Percentiles rank a stretch among this genome's conserved stretches.
These are phyloP conservation scores for Aspergillus nidulans DNA, from an alignment of 495 filamentous ascomycete species.

Conservation along the genomic window DNA sequence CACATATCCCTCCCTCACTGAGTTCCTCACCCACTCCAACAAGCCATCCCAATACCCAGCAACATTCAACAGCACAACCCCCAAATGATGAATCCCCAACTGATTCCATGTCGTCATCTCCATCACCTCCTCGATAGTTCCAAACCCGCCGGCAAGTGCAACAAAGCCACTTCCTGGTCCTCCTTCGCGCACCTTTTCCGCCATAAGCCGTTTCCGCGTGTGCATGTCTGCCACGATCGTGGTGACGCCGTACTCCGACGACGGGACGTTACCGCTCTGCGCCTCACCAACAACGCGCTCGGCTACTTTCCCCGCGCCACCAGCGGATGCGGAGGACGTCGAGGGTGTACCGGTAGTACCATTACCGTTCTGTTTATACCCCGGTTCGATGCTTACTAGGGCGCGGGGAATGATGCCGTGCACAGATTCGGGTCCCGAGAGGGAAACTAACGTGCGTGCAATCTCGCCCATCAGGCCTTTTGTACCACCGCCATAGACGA, in stretches of 20 bases:
- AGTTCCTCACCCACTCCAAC: slow-evolving; percentile 72
- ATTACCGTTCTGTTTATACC: slow-evolving; percentile 37
- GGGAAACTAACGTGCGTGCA: slow-evolving; percentile 76
- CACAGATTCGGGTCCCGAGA: slow-evolving; percentile 76
- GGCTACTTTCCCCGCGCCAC: slow-evolving; percentile 32
- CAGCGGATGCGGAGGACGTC: not conserved
- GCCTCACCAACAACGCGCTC: slow-evolving; percentile 31
- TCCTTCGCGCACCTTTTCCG: slow-evolving; percentile 72
- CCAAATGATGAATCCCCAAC: slow-evolving; percentile 82
- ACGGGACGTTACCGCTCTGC: slow-evolving; percentile 13
- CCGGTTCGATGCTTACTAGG: slow-evolving; percentile 75
- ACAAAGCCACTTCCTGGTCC: slow-evolving; percentile 85
- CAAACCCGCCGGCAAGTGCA: slow-evolving; percentile 84
- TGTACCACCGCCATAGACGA: slow-evolving; percentile 95
- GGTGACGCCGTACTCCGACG: slow-evolving; percentile 67
- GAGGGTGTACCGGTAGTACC: slow-evolving; percentile 8
- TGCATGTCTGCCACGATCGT: slow-evolving; percentile 95
- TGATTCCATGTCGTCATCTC: slow-evolving; percentile 98
- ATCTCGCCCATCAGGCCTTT: slow-evolving; percentile 93
- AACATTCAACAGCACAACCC: slow-evolving; percentile 77
- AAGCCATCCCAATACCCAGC: slow-evolving; percentile 90
- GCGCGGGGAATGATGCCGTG: slow-evolving; percentile 90
- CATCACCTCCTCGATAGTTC: slow-evolving; percentile 93
- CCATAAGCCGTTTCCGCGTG: slow-evolving; percentile 90
- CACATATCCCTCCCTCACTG: slow-evolving; percentile 75